phyloP scores from a whole-genome alignment of 495 filamentous ascomycete genomes.

The Talaromyces proteolyticus region DNA sequence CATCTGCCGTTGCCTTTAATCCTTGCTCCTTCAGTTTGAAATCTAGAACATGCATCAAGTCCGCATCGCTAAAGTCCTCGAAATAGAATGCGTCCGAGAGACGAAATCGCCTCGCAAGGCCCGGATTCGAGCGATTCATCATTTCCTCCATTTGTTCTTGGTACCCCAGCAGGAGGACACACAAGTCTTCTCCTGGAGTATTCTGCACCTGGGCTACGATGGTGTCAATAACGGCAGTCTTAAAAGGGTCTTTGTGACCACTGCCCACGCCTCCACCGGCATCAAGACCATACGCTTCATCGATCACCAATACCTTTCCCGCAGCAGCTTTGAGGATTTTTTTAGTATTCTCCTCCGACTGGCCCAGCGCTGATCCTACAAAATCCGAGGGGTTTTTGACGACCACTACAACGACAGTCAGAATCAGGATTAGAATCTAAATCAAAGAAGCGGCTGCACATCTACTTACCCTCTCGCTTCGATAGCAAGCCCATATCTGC shows the following conservation, averaged over 20 bases:
- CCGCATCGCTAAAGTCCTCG: constrained; percentile 53
- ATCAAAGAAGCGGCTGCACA: not conserved
- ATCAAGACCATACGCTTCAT: constrained; percentile 57
- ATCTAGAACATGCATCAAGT: constrained; percentile 48
- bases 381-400: constrained; percentile 63
- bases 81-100: constrained; percentile 62
- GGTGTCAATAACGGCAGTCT: constrained; percentile 59
- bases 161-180: constrained; percentile 65
- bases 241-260: constrained; percentile 43
- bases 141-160: constrained; percentile 62
- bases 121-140: constrained; percentile 68
- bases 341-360: constrained; percentile 60
- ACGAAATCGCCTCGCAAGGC: constrained; percentile 60
- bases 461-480: constrained; percentile 49
- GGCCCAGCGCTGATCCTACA: constrained; percentile 49
- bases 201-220: constrained; percentile 70
- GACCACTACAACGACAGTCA: constrained; percentile 59
- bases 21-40: constrained; percentile 37
- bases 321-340: constrained; percentile 52
- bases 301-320: constrained; percentile 66
- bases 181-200: constrained; percentile 64
- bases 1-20: constrained; percentile 30
- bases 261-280: constrained; percentile 6
- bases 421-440: constrained; percentile 31
- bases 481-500: constrained; percentile 46